A percentile compares a stretch with the other conserved stretches of the same genome.
Evolutionary conservation across 1,284 basidiomycete genomes (phyloP).

Genomic region (Melampsora larici-populina): DNA sequence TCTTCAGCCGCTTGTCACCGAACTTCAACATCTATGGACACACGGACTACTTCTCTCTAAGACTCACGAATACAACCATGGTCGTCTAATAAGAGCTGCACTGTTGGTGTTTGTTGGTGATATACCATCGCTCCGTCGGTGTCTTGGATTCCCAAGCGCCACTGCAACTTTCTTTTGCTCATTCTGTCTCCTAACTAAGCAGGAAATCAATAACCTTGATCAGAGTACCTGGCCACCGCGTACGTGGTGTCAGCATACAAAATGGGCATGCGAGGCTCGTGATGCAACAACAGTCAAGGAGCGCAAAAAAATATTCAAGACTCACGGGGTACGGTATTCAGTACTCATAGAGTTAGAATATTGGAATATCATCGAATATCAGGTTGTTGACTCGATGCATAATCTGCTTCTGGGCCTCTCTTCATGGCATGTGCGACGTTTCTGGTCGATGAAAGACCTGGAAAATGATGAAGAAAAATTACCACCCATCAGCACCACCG

Average conservation of each 20-base stretch:
- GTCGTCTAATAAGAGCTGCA: constrained; percentile 9
- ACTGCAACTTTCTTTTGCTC: constrained; percentile 40
- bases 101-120: constrained; percentile 8
- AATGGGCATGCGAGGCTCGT: background rate
- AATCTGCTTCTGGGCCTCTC: too few relatives aligned
- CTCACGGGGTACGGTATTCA: too few relatives aligned
- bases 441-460: too few relatives aligned
- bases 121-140: constrained; percentile 27
- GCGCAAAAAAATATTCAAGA: too few relatives aligned
- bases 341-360: too few relatives aligned
- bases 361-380: too few relatives aligned
- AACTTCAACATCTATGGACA: constrained; percentile 51
- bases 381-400: too few relatives aligned
- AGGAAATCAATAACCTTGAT: constrained; percentile 1
- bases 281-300: too few relatives aligned
- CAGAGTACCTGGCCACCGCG: background rate
- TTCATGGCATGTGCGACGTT: too few relatives aligned
- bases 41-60: constrained; percentile 47
- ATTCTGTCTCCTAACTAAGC: constrained; percentile 8
- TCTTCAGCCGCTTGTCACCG: constrained; percentile 49
- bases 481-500: too few relatives aligned
- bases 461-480: too few relatives aligned
- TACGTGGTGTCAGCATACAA: background rate
- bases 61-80: background rate
- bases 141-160: constrained; percentile 32